Evolutionary conservation across 139 green algal genomes (phyloP), one percentile per base, ranked within the genome.

Genomic region (Chlorella sorokiniana): DNA sequence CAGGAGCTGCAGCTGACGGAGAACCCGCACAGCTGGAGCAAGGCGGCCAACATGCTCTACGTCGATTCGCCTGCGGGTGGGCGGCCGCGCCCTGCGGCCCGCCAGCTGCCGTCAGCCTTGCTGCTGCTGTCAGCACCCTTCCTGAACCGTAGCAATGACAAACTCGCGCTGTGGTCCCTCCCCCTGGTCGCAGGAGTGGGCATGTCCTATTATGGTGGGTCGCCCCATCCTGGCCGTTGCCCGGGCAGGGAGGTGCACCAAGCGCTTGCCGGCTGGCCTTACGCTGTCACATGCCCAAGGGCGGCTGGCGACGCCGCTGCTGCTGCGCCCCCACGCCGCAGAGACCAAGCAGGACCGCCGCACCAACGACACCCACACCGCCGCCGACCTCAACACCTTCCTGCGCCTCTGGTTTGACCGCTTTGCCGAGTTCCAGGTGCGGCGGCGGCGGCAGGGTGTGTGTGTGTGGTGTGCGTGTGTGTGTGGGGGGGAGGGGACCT

Each of bases 21-120:
- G 65, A 97, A 97, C 81, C 86, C 87, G 0, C 84, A 92, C 68
- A 69, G 80, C n/a, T 97, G 94, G 94, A 95, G 93, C 83, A 48
- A 85, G 22, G 73, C 45, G 38, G 89, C 90, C 40, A 90, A 88
- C 70, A 89, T 94, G 76, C 86, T 94, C 5, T 94, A 88, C 72
- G 84, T 94, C 44, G 91, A 94, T 62, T 92, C 86, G 0, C 91
- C 91, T 18, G 87, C 87, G 27, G 86, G 88, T 86, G n/a, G n/a
- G n/a, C n/a, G n/a, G n/a, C n/a, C 27, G 45, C 69, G 45, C 45
- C n/a, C 41, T 83, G 65, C 25, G 16, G n/a, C n/a, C n/a, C n/a
- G n/a, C n/a, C n/a, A n/a, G n/a, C n/a, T n/a, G n/a, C n/a, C n/a
- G n/a, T n/a, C n/a, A n/a, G n/a, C n/a, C n/a, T n/a, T n/a, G n/a